Evolutionary conservation across 345 rosid genomes (phyloP).

Genomic region (Heritiera fomes): DNA sequence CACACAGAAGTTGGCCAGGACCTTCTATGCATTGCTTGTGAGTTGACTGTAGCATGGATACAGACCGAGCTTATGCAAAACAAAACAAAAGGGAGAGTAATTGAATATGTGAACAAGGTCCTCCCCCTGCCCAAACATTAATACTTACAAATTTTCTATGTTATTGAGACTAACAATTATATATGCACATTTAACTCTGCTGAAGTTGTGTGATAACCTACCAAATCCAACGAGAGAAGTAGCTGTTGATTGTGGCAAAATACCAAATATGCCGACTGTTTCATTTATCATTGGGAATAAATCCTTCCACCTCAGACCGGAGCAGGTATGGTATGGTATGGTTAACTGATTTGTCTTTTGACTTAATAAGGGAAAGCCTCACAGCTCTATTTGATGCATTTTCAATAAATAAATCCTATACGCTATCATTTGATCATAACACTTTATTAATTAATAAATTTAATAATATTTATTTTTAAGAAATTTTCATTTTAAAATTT

Average conservation of each 20-base stretch:
- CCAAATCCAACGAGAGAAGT: constrained; percentile 73
- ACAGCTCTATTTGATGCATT: background rate
- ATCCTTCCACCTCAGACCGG: constrained; percentile 59
- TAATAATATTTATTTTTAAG: too few species aligned
- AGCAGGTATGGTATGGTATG: constrained; percentile 60
- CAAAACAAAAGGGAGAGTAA: constrained; percentile 50
- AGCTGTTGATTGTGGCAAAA: constrained; percentile 45
- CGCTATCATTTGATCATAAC: too few species aligned
- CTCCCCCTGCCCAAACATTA: background rate
- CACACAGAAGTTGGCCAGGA: constrained; percentile 29
- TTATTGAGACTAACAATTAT: background rate
- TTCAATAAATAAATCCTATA: too few species aligned
- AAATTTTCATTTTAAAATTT: too few species aligned
- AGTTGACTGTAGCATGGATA: constrained; percentile 65
- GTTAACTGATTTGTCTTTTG: background rate
- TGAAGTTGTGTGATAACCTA: constrained; percentile 66
- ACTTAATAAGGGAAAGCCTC: background rate
- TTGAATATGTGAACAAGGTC: constrained; percentile 58
- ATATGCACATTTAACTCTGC: background rate
- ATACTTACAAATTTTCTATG: background rate
- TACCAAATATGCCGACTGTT: constrained; percentile 55
- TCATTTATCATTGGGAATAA: constrained; percentile 61
- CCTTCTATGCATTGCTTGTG: constrained; percentile 54
- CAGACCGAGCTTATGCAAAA: constrained; percentile 53
- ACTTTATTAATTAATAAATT: too few species aligned